Conservation (phyloP, 2,329 filamentous ascomycete genomes). For the Canariomyces notabilis region DNA sequence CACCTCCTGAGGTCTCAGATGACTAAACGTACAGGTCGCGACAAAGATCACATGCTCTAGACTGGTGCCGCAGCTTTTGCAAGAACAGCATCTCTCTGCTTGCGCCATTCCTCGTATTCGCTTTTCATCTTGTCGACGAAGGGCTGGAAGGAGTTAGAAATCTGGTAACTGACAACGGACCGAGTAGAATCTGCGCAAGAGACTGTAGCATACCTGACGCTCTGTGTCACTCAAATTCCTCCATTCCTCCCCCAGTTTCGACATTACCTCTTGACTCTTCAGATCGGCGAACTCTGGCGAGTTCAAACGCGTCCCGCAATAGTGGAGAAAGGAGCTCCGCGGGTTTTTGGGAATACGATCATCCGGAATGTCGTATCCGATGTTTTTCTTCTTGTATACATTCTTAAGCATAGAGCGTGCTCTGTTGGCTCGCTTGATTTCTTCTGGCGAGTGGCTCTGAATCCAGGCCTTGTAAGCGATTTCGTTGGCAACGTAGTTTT, state of each 20-base stretch:
- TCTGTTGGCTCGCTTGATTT: constrained; percentile 43
- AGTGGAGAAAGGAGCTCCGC: constrained; percentile 32
- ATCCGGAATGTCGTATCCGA: constrained; percentile 36
- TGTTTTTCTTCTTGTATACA: constrained; percentile 27
- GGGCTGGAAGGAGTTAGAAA: constrained; percentile 7
- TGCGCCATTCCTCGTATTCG: constrained; percentile 2
- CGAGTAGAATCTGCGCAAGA: constrained; percentile 2
- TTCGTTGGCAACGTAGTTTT: constrained; percentile 40
- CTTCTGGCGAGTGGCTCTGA: constrained; percentile 35
- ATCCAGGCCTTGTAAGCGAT: constrained; percentile 44
- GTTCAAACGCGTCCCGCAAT: constrained; percentile 35
- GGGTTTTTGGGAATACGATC: constrained; percentile 43
- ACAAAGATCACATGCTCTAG: neutral
- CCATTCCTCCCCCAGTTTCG: constrained; percentile 37
- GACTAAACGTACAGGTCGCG: neutral
- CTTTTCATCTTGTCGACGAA: constrained; percentile 4
- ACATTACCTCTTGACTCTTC: constrained; percentile 21
- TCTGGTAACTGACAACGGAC: constrained; percentile 1
- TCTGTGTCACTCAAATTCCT: constrained; percentile 37
- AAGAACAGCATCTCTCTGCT: constrained; percentile 7
- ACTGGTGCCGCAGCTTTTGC: neutral
- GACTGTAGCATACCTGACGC: constrained; percentile 35
- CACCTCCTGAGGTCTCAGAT: neutral
- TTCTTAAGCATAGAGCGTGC: constrained; percentile 41
- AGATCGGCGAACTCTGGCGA: constrained; percentile 24